These are phyloP conservation scores for Cordyceps farinosa DNA, from an alignment of 2,329 filamentous ascomycete genomes.

Conservation along the genomic window DNA sequence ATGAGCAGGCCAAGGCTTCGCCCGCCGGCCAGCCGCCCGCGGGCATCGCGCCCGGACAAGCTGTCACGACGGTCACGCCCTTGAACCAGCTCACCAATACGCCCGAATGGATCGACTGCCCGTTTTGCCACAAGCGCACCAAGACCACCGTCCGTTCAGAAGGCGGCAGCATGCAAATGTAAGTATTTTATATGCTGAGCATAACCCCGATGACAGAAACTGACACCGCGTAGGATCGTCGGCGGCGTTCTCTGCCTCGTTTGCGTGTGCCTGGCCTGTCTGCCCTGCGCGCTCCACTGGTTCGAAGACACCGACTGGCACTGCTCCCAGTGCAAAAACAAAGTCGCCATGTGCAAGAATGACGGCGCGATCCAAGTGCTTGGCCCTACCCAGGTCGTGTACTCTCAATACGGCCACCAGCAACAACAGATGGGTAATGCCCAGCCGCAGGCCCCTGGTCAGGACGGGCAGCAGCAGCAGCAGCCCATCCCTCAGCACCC, in stretches of 20 bases:
- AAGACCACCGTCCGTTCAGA: conserved; percentile 23
- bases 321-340: conserved; percentile 30
- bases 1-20: conserved; percentile 3
- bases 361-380: conserved; percentile 23
- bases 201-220: too few species aligned
- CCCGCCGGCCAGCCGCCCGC: conserved; percentile 4
- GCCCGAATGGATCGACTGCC: conserved; percentile 30
- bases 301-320: conserved; percentile 30
- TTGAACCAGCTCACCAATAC: conserved; percentile 24
- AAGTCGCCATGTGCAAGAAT: conserved; percentile 26
- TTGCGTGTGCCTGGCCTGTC: conserved; percentile 30
- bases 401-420: conserved; percentile 19
- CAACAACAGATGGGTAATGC: conserved; percentile 4
- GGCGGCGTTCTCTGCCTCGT: conserved; percentile 30
- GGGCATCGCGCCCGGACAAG: background rate
- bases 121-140: conserved; percentile 28
- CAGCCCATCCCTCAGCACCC: too few species aligned
- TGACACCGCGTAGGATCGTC: conserved; percentile 23
- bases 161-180: conserved; percentile 28
- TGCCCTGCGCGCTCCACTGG: conserved; percentile 32
- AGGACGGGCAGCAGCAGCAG: too few species aligned
- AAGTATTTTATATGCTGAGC: conserved; percentile 3
- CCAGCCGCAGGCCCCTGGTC: background rate
- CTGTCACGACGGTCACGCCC: conserved; percentile 16
- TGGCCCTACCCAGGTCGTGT: conserved; percentile 19